Evolutionary conservation across 1,284 basidiomycete genomes (phyloP).

Genomic region (Termitomyces sp.): DNA sequence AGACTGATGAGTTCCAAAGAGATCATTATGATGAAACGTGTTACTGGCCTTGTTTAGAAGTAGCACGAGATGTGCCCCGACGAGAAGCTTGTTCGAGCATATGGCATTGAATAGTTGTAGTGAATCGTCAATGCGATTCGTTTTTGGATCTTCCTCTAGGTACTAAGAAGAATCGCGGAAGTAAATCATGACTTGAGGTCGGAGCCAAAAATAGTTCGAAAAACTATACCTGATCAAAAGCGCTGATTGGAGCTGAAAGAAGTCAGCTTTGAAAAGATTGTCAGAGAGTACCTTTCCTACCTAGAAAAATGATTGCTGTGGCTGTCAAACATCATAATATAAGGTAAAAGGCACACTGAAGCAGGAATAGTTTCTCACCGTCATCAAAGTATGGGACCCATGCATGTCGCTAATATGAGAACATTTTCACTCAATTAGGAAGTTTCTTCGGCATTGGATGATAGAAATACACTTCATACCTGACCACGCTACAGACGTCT

Average conservation of each 20-base stretch:
- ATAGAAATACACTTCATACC: slow-evolving; percentile 24
- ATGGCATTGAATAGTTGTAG: slow-evolving; percentile 70
- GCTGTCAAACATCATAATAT: slow-evolving; percentile 33
- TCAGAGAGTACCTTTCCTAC: slow-evolving; percentile 17
- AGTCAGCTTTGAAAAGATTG: background rate
- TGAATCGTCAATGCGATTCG: slow-evolving; percentile 76
- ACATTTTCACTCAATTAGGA: slow-evolving; percentile 4
- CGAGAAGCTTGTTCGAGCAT: slow-evolving; percentile 68
- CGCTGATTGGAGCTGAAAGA: slow-evolving; percentile 67
- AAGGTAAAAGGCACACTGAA: background rate
- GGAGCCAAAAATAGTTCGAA: background rate
- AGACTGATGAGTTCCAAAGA: slow-evolving; percentile 5
- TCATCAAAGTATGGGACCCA: slow-evolving; percentile 83
- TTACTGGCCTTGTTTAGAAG: slow-evolving; percentile 66
- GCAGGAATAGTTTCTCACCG: slow-evolving; percentile 38
- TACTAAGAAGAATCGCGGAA: slow-evolving; percentile 42
- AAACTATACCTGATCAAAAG: slow-evolving; percentile 67
- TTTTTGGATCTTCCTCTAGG: slow-evolving; percentile 72
- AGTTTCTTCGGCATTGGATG: slow-evolving; percentile 15
- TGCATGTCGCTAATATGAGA: slow-evolving; percentile 56
- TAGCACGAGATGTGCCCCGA: slow-evolving; percentile 66
- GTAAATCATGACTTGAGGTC: slow-evolving; percentile 6
- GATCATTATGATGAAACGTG: slow-evolving; percentile 3
- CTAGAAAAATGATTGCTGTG: slow-evolving; percentile 67
- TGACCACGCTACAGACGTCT: slow-evolving; percentile 42